A percentile compares a stretch with the other conserved stretches of the same genome.
Conservation (phyloP, 2,329 filamentous ascomycete genomes). For the Metarhizium guizhouense region DNA sequence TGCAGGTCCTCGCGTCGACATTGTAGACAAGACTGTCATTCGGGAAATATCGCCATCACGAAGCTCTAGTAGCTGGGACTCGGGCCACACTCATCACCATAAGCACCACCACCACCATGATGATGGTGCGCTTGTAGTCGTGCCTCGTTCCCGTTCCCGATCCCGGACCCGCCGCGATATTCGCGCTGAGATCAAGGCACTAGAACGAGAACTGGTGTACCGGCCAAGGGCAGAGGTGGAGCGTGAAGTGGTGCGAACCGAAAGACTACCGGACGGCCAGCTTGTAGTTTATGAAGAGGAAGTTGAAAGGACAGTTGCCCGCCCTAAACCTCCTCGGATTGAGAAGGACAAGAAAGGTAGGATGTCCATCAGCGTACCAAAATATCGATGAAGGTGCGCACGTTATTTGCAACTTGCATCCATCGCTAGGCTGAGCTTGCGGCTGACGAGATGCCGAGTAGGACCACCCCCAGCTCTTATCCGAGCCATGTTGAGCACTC, state of each 20-base stretch:
- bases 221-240: slow-evolving; percentile 30
- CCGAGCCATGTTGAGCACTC: slow-evolving; percentile 61
- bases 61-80: slow-evolving; percentile 25
- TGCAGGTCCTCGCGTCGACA: slow-evolving; percentile 26
- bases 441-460: slow-evolving; percentile 30
- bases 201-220: slow-evolving; percentile 46
- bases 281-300: slow-evolving; percentile 55
- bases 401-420: slow-evolving; percentile 13
- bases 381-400: slow-evolving; percentile 52
- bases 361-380: slow-evolving; percentile 76
- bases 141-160: slow-evolving; percentile 31
- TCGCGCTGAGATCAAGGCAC: slow-evolving; percentile 59
- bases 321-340: slow-evolving; percentile 54
- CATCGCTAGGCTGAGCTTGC: slow-evolving; percentile 10
- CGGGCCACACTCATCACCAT: slow-evolving; percentile 20
- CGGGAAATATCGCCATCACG: slow-evolving; percentile 42
- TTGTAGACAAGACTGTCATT: slow-evolving; percentile 36
- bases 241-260: slow-evolving; percentile 45
- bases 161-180: slow-evolving; percentile 53
- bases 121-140: slow-evolving; percentile 26
- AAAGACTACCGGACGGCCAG: slow-evolving; percentile 50
- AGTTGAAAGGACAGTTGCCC: slow-evolving; percentile 46
- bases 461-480: slow-evolving; percentile 55
- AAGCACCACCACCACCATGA: slow-evolving; percentile 17
- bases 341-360: slow-evolving; percentile 94